Base-by-base conservation (phyloP, 139 green algal species). In the Picochlorum costavermella region DNA sequence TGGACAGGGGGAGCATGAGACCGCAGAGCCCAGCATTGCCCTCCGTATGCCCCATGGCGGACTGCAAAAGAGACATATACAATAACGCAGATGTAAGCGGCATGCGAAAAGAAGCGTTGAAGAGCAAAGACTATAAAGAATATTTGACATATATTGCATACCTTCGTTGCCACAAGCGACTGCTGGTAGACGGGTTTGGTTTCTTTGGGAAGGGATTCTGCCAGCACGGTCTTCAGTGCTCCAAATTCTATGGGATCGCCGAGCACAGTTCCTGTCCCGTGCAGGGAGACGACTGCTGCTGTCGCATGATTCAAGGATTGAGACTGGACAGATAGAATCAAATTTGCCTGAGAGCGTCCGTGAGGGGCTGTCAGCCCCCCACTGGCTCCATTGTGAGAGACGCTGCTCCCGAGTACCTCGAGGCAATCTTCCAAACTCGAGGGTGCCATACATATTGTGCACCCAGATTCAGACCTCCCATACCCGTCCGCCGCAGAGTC, bases 401-500 rank as follows among this genome's bases (percentile, higher is more conserved):
- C 65, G 9, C 56, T 68, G n/a, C 56, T 64, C 40, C 63, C 61
- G 5, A 16, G 40, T 17, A 79, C n/a, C 33, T 12, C 33, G 10
- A 40, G 9, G 2, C 33, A 6, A 40, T 40, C 33, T 40, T 40
- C 33, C 33, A 40, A 40, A 40, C 33, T 9, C 33, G 10, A 6
- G 10, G 33, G 33, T 40, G 33, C 46, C 3, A 86, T 86, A 75
- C 94, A 88, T 8, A 86, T 88, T 4, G 84, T 37, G 23, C 66
- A 67, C 13, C 78, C 78, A 49, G 72, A 83, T 67, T 92, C 86
- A 2, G 75, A 76, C 11, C 83, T 75, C 23, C 86, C 86, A 55
- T 89, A 94, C 29, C 87, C 87, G 44, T 93, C 84, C 3, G 87
- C 86, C 9, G 60, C 48, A 4, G 75, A 78, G 48, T 93, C 86